These are phyloP conservation scores for Lolium perenne DNA, from an alignment of 176 grass and related monocot species.

Conservation along the genomic window DNA sequence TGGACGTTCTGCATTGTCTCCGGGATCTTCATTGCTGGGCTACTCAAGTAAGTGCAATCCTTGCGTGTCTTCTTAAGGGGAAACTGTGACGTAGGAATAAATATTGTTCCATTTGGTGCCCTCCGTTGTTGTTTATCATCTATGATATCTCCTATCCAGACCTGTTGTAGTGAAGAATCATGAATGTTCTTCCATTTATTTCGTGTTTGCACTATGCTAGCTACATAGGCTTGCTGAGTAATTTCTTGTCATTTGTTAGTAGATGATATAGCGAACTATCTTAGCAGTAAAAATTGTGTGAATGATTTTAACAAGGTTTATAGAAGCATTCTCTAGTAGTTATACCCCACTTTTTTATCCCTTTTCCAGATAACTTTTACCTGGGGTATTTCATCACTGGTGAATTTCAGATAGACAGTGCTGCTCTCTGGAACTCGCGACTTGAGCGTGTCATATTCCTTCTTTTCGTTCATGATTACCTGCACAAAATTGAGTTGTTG, in stretches of 20 bases:
- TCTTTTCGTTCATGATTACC: conserved; percentile 76
- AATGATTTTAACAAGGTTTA: conserved; percentile 11
- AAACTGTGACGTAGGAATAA: conserved; percentile 77
- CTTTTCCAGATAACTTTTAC: conserved; percentile 47
- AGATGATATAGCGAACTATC: not conserved
- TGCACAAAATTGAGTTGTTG: conserved; percentile 40
- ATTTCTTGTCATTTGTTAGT: conserved; percentile 11
- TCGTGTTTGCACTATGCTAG: not conserved
- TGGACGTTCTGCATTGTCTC: conserved; percentile 73
- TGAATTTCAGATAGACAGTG: conserved; percentile 59
- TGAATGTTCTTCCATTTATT: conserved; percentile 14
- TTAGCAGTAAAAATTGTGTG: conserved; percentile 1
- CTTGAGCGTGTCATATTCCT: conserved; percentile 68
- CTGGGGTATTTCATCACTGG: conserved; percentile 57
- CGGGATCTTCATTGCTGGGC: conserved; percentile 81
- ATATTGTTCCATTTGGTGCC: conserved; percentile 58
- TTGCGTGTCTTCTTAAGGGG: conserved; percentile 71
- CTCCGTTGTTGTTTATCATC: conserved; percentile 61
- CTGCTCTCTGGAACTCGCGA: conserved; percentile 49
- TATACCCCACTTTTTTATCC: not conserved
- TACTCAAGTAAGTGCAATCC: conserved; percentile 77
- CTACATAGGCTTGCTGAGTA: not conserved
- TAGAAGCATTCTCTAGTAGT: not conserved
- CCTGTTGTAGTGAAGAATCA: conserved; percentile 46
- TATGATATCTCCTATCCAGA: conserved; percentile 85